Evolutionary conservation across 495 filamentous ascomycete genomes (phyloP).

Genomic region (Hypoxylon perforatum): DNA sequence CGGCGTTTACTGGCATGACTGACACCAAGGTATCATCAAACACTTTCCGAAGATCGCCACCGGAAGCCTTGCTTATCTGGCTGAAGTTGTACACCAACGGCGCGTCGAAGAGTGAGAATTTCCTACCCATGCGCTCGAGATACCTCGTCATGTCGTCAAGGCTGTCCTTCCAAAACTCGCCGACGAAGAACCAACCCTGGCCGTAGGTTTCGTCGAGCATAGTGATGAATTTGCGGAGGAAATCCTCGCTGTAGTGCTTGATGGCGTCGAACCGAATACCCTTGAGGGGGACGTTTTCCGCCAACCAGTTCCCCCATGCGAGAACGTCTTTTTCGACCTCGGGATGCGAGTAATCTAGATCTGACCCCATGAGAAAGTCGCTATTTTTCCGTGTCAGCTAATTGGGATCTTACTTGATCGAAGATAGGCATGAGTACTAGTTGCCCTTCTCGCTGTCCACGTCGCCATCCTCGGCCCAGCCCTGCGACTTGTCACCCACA

Average conservation of each 20-base stretch:
- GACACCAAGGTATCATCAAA: conserved; percentile 71
- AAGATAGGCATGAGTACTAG: conserved; percentile 65
- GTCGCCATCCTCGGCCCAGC: conserved; percentile 67
- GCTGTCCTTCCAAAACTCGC: conserved; percentile 78
- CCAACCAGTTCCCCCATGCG: conserved; percentile 75
- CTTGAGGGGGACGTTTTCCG: conserved; percentile 64
- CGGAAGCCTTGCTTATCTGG: conserved; percentile 59
- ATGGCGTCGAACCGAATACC: conserved; percentile 81
- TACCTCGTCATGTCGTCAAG: conserved; percentile 64
- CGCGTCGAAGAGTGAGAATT: conserved; percentile 73
- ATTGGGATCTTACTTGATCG: not conserved
- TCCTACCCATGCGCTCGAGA: conserved; percentile 67
- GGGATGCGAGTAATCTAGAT: conserved; percentile 73
- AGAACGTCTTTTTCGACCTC: conserved; percentile 73
- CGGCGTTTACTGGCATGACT: conserved; percentile 68
- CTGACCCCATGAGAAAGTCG: conserved; percentile 68
- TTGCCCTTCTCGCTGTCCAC: conserved; percentile 77
- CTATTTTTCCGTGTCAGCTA: conserved; percentile 9
- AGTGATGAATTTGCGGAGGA: conserved; percentile 69
- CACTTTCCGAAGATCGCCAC: conserved; percentile 69
- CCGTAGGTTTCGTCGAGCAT: conserved; percentile 62
- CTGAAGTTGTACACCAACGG: conserved; percentile 75
- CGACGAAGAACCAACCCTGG: conserved; percentile 72
- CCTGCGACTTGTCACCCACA: conserved; percentile 66
- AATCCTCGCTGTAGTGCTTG: conserved; percentile 75